Evolutionary conservation across 75 land plant genomes (phyloP).

Genomic region (Sequoia sempervirens): DNA sequence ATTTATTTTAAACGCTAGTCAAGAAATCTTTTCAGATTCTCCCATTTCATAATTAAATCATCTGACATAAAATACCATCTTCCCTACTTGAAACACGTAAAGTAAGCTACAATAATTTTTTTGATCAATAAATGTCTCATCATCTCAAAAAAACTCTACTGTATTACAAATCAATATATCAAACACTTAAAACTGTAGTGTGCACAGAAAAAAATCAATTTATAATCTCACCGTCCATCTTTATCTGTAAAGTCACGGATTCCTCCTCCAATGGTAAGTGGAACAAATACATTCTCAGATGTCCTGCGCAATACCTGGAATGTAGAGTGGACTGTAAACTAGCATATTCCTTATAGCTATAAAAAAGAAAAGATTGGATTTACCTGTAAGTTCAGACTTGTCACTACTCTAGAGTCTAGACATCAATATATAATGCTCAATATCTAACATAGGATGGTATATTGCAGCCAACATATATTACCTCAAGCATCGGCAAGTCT

Average conservation of each 20-base stretch:
- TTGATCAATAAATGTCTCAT: neutral
- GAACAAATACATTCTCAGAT: conserved; percentile 97
- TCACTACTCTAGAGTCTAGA: neutral
- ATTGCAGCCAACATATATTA: conserved; percentile 16
- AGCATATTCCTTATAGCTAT: neutral
- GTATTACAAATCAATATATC: neutral
- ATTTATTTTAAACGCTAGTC: neutral
- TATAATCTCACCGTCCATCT: conserved; percentile 68
- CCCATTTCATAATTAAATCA: neutral
- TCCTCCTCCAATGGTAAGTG: conserved; percentile 98
- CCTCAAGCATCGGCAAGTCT: conserved; percentile 99
- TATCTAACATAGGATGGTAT: neutral
- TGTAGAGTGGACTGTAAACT: neutral
- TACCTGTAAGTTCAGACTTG: neutral
- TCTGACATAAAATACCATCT: neutral
- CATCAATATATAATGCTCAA: neutral
- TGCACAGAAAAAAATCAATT: neutral
- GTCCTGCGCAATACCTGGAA: conserved; percentile 71
- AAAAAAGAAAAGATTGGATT: neutral
- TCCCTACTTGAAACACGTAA: neutral
- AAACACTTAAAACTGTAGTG: neutral
- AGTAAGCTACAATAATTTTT: neutral
- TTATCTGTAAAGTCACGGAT: conserved; percentile 94
- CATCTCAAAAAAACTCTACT: neutral
- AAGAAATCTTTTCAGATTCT: neutral